These are phyloP conservation scores for Chaetomium cochliodes DNA, from an alignment of 495 filamentous ascomycete species.

Conservation along the genomic window DNA sequence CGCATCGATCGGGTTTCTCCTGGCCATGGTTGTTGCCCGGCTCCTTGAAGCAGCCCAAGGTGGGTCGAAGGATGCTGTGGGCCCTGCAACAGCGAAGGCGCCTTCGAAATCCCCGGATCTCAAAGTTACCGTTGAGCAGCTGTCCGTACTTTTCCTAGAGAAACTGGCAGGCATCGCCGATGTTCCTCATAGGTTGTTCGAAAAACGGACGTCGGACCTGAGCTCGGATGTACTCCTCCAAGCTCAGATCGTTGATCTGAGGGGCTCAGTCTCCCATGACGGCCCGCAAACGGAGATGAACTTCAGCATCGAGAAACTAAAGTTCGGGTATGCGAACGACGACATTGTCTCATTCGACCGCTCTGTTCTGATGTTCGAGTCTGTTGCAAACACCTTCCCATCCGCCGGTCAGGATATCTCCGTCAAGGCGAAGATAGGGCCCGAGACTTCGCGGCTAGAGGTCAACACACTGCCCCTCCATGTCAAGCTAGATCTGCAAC, in stretches of 20 bases:
- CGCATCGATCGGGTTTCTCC: constrained; percentile 64
- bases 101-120: constrained; percentile 41
- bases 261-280: constrained; percentile 37
- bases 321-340: constrained; percentile 69
- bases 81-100: constrained; percentile 28
- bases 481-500: constrained; percentile 72
- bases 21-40: constrained; percentile 59
- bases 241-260: constrained; percentile 48
- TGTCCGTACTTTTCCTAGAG: constrained; percentile 66
- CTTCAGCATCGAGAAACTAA: constrained; percentile 62
- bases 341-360: constrained; percentile 72
- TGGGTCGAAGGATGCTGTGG: constrained; percentile 25
- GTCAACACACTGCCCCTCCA: constrained; percentile 80
- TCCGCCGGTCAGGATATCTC: constrained; percentile 63
- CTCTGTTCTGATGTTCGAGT: constrained; percentile 66
- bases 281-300: constrained; percentile 41
- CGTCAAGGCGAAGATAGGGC: constrained; percentile 55
- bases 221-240: constrained; percentile 51
- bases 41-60: constrained; percentile 48
- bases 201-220: constrained; percentile 31
- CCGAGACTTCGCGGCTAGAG: constrained; percentile 57
- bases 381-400: constrained; percentile 60
- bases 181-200: constrained; percentile 40
- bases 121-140: constrained; percentile 52
- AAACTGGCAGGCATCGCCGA: constrained; percentile 53